Evolutionary conservation across 2,329 filamentous ascomycete genomes (phyloP).

Genomic region (Alternaria sp.): DNA sequence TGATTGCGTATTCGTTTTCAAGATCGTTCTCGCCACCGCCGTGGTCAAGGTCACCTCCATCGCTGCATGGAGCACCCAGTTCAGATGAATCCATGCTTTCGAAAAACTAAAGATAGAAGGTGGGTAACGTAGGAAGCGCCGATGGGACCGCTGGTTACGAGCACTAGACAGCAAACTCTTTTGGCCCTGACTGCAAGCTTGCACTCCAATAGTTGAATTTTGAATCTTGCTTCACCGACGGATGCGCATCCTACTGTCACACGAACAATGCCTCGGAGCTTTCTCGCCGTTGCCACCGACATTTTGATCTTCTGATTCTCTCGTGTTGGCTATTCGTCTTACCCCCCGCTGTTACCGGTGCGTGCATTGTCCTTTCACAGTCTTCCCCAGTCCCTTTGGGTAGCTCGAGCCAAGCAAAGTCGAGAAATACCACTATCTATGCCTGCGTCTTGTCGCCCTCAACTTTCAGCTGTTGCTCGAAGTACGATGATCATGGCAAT

Average conservation of each 20-base stretch:
- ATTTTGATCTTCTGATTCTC: not conserved
- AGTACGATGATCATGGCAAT: not conserved
- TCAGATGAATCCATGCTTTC: not conserved
- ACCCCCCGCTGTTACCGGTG: not conserved
- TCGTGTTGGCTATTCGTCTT: not conserved
- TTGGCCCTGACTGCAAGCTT: not conserved
- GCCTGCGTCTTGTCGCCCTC: not conserved
- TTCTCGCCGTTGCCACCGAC: not conserved
- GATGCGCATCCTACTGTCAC: not conserved
- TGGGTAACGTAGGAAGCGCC: not conserved
- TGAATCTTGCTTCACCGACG: not conserved
- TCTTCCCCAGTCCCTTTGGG: too few species aligned
- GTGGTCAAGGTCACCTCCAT: not conserved
- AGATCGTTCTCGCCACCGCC: not conserved
- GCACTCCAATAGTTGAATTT: not conserved
- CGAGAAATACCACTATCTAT: not conserved
- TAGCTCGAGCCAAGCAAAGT: not conserved
- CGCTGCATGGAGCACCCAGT: not conserved
- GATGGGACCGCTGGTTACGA: not conserved
- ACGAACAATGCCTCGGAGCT: not conserved
- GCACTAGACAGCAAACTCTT: not conserved
- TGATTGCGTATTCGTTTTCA: not conserved
- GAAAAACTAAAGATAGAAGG: not conserved
- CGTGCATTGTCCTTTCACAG: too few species aligned
- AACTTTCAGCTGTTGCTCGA: not conserved